Percentiles rank a stretch among this genome's conserved stretches.
Conservation (phyloP, 495 filamentous ascomycete species). For the Aspergillus ostianus region DNA sequence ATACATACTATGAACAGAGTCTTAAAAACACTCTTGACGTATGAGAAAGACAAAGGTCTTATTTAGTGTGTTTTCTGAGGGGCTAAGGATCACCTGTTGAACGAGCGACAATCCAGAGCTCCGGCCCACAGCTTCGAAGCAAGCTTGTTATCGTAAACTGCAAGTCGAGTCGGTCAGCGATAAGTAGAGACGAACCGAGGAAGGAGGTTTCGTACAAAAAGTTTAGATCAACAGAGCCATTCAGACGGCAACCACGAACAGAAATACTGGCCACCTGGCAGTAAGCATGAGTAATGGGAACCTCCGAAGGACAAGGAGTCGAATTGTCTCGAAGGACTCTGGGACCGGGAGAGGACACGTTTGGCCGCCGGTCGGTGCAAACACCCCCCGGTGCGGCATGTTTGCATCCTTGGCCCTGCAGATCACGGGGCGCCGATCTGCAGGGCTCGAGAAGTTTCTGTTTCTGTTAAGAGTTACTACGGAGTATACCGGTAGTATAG, state of each 20-base stretch:
- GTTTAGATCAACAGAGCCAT: constrained; percentile 23
- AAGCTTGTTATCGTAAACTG: constrained; percentile 4
- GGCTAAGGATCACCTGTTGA: background rate
- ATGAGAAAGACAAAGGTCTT: background rate
- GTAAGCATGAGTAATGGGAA: constrained; percentile 23
- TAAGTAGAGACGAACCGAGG: constrained; percentile 2
- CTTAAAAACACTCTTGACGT: background rate
- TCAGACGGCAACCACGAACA: constrained; percentile 14
- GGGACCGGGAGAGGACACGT: constrained; percentile 22
- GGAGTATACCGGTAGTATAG: too few relatives aligned
- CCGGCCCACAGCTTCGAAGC: background rate
- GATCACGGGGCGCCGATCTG: background rate
- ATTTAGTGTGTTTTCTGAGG: background rate
- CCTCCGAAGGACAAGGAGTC: constrained; percentile 6
- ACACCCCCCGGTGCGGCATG: constrained; percentile 11
- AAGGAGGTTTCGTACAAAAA: background rate
- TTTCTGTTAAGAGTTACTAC: too few relatives aligned
- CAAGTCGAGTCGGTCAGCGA: constrained; percentile 3
- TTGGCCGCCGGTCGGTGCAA: constrained; percentile 16
- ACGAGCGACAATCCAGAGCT: background rate
- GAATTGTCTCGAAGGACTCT: constrained; percentile 6
- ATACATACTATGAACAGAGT: background rate
- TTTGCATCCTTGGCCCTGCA: constrained; percentile 13
- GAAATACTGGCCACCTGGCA: constrained; percentile 40
- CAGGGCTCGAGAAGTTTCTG: too few relatives aligned